These are phyloP conservation scores for Setaria viridis DNA, from an alignment of 202 grass and related monocot species.

Conservation along the genomic window DNA sequence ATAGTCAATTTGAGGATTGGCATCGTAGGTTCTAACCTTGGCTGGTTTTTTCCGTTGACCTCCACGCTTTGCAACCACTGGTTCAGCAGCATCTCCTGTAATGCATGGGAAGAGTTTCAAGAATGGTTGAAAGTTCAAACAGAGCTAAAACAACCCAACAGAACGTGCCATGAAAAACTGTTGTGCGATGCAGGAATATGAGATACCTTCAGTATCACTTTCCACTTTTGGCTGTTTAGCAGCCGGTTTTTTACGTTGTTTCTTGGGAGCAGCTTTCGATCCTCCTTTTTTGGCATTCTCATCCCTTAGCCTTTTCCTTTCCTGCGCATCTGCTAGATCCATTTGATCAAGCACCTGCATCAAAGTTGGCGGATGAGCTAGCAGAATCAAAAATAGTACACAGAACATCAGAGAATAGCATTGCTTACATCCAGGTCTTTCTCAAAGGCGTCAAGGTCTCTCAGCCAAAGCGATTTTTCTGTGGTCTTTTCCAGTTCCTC, in stretches of 20 bases:
- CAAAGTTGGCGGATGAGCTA: background rate
- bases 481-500: constrained; percentile 53
- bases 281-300: constrained; percentile 7
- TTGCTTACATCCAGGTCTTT: constrained; percentile 79
- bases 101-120: background rate
- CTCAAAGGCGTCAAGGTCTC: constrained; percentile 81
- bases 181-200: background rate
- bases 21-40: constrained; percentile 49
- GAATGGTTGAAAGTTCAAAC: background rate
- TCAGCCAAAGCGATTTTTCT: constrained; percentile 70
- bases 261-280: constrained; percentile 42
- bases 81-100: constrained; percentile 39
- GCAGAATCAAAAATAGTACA: constrained; percentile 5
- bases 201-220: background rate
- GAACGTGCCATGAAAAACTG: background rate
- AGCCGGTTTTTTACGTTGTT: constrained; percentile 55
- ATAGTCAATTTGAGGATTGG: background rate
- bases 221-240: constrained; percentile 39
- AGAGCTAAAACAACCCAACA: background rate
- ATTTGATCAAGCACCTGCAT: constrained; percentile 59
- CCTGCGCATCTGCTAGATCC: constrained; percentile 25
- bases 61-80: constrained; percentile 35
- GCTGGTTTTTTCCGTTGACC: constrained; percentile 46
- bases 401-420: background rate
- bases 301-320: constrained; percentile 36